Evolutionary conservation across 768 basidiomycete species (phyloP), one percentile per base, ranked within the genome.

Genomic region (Trametes cingulata): DNA sequence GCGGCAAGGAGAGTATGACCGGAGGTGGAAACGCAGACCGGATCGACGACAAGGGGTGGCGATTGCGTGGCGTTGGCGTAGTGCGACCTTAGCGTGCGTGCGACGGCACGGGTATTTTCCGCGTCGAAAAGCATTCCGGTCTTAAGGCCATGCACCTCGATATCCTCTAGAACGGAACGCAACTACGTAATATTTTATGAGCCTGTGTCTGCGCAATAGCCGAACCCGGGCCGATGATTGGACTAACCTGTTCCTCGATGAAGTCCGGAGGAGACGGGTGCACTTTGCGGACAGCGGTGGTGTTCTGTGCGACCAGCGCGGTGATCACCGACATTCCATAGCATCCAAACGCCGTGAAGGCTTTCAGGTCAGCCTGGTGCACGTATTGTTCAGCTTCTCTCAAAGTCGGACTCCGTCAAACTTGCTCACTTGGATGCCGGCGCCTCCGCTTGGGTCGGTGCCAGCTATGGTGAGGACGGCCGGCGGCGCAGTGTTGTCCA

Each of bases 301-400:
- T 95, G 72, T 95, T 97, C 71, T 97, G 95, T 0, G 94, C 91
- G 0, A 91, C 94, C 46, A 96, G 70, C 0, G 92, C 95, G 0
- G 95, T 95, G 52, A 95, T 74, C 8, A 85, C 92, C 61, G 86
- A 90, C 14, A 88, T 79, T 14, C 91, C 94, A 67, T 92, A 95
- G 67, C 90, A 90, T 27, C 79, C 80, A 27, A 87, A 81, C 0
- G 91, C 87, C 5, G 90, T 85, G 65, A 94, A 89, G 0, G 93
- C 88, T 73, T 90, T 93, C 27, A 96, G 77, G 72, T 96, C 95
- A 9, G 92, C 94, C 88, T 94, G 19, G 24, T 7, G 35, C 7
- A 58, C 13, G 47, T 19, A 49, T 48, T 33, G 15, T 36, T 15
- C 53, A 15, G 41, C 29, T 42, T 36, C 24, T 46, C 19, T 25